Conservation (phyloP, 106 monocot genomes). For the Gastrodia elata region DNA sequence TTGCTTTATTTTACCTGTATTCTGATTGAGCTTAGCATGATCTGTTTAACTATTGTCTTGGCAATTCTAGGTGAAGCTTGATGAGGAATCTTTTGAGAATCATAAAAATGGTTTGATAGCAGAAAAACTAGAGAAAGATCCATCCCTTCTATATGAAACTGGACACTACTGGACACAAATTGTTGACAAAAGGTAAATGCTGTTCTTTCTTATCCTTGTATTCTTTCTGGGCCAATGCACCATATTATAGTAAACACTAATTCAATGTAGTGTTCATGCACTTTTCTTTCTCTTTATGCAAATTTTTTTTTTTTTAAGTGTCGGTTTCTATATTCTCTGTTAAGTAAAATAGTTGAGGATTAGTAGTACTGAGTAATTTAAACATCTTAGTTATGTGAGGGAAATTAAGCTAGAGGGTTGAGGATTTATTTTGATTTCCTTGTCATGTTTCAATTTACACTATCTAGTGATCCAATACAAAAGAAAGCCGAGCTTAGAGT, state of each 20-base stretch:
- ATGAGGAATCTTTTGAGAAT: conserved; percentile 79
- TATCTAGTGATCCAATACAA: neutral
- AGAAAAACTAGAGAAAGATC: conserved; percentile 84
- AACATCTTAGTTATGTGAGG: neutral
- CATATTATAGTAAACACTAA: neutral
- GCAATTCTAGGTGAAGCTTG: conserved; percentile 48
- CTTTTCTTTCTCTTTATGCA: neutral
- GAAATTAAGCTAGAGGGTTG: neutral
- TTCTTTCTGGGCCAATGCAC: neutral
- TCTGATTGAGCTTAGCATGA: neutral
- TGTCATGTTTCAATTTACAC: neutral
- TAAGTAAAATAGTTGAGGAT: neutral
- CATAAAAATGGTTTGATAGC: conserved; percentile 76
- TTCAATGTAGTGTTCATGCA: neutral
- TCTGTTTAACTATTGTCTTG: conserved; percentile 2
- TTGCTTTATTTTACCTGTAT: conserved; percentile 2
- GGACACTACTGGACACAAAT: conserved; percentile 78
- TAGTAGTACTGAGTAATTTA: neutral
- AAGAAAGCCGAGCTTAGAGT: neutral
- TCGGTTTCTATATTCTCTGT: neutral
- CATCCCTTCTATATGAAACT: conserved; percentile 85
- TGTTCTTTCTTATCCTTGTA: neutral
- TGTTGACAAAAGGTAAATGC: conserved; percentile 61
- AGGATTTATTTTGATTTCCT: neutral
- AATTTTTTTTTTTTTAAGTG: neutral